These are phyloP conservation scores for Tetrapisispora namnaoensis DNA, from an alignment of 805 yeast species.

Conservation along the genomic window DNA sequence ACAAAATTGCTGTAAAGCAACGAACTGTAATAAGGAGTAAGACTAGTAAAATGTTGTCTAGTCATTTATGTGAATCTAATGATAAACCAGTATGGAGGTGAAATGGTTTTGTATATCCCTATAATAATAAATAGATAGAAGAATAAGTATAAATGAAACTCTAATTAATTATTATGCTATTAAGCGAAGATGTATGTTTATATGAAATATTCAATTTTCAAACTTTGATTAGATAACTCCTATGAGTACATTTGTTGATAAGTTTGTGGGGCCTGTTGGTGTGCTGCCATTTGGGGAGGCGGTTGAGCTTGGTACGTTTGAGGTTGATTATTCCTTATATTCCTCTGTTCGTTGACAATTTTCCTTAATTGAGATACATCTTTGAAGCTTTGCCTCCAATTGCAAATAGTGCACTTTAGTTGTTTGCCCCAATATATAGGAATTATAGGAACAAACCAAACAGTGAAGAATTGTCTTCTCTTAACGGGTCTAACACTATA, in stretches of 20 bases:
- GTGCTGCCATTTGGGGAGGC: background rate
- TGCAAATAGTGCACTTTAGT: constrained; percentile 42
- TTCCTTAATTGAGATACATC: constrained; percentile 25
- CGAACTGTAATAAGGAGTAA: constrained; percentile 9
- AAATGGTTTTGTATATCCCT: background rate
- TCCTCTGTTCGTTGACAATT: constrained; percentile 10
- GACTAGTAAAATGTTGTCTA: constrained; percentile 10
- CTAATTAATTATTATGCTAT: background rate
- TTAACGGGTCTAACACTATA: constrained; percentile 43
- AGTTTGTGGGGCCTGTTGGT: constrained; percentile 1
- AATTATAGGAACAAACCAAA: constrained; percentile 45
- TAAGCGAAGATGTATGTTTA: background rate
- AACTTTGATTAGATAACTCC: background rate
- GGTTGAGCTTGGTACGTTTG: constrained; percentile 1
- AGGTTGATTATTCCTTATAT: background rate
- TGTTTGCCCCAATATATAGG: constrained; percentile 46
- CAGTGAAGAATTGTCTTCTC: constrained; percentile 42
- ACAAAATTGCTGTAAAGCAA: background rate
- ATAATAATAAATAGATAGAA: background rate
- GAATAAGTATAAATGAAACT: background rate
- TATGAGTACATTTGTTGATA: background rate
- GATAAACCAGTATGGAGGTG: constrained; percentile 12
- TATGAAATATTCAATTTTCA: too few species aligned
- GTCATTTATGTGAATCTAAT: background rate
- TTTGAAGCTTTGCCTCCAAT: constrained; percentile 35